A percentile compares a stretch with the other conserved stretches of the same genome.
phyloP scores from a whole-genome alignment of 1,139 yeast species.

The Blastobotrys proliferans region DNA sequence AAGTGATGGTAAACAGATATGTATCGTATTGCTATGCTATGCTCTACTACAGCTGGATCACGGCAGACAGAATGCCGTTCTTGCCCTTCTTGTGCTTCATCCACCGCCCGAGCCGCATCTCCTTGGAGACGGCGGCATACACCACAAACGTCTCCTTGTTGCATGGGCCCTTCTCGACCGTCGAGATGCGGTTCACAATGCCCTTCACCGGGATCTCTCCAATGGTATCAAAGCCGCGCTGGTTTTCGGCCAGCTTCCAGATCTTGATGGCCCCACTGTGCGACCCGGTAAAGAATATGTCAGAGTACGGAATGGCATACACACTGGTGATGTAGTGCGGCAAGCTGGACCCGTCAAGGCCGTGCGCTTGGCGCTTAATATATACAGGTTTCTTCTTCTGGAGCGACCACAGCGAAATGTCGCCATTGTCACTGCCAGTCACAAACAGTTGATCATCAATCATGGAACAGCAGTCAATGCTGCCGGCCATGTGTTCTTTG shows the following conservation, averaged over 20 bases:
- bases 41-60: neutral
- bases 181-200: constrained; percentile 63
- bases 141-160: constrained; percentile 50
- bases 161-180: constrained; percentile 53
- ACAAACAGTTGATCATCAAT: constrained; percentile 87
- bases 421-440: constrained; percentile 95
- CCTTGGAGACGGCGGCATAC: constrained; percentile 70
- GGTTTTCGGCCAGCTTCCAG: constrained; percentile 69
- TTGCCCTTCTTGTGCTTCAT: constrained; percentile 28
- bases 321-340: constrained; percentile 87
- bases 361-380: constrained; percentile 72
- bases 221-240: constrained; percentile 54
- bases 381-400: constrained; percentile 84
- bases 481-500: constrained; percentile 60
- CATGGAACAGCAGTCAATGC: constrained; percentile 88
- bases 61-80: constrained; percentile 27
- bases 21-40: too few species aligned
- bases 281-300: constrained; percentile 82
- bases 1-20: too few species aligned
- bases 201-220: constrained; percentile 66
- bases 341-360: constrained; percentile 56
- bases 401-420: constrained; percentile 79
- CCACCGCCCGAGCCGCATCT: constrained; percentile 90
- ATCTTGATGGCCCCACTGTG: constrained; percentile 71
- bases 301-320: constrained; percentile 84